Evolutionary conservation across 2,329 filamentous ascomycete species (phyloP).

Genomic region (Verticillium albo-atrum): DNA sequence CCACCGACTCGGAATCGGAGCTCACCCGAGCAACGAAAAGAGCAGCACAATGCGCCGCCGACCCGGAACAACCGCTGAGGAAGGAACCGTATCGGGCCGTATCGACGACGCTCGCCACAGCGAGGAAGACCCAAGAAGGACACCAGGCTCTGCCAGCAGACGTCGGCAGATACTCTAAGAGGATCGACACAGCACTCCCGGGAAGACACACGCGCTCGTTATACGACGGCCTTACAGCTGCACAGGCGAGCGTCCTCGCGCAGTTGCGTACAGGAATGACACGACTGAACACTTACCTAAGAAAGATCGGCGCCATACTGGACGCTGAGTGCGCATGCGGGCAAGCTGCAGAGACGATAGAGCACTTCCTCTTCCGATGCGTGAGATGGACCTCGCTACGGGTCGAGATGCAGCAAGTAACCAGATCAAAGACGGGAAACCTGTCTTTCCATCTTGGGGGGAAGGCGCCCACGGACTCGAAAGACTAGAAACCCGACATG

Average conservation of each 20-base stretch:
- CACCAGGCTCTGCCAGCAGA: no score
- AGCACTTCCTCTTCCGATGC: conserved; percentile 22
- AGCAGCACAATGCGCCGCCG: no score
- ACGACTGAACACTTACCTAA: conserved; percentile 11
- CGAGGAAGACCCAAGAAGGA: neutral
- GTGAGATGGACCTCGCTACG: conserved; percentile 16
- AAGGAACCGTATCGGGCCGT: neutral
- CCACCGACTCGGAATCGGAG: no score
- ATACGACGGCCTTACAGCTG: conserved; percentile 9
- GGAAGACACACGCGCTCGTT: conserved; percentile 9
- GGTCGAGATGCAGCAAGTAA: neutral
- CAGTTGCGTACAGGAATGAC: conserved; percentile 14
- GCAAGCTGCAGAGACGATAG: conserved; percentile 17
- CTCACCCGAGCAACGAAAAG: no score
- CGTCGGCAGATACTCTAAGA: no score
- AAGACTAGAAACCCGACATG: conserved; percentile 22
- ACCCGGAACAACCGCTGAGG: neutral
- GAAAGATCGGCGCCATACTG: conserved; percentile 3
- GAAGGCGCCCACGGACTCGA: conserved; percentile 7
- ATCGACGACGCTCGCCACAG: neutral
- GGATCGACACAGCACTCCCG: no score
- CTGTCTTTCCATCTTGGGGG: neutral
- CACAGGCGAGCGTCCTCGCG: conserved; percentile 12
- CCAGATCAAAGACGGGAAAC: neutral
- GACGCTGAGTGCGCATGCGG: conserved; percentile 8